phyloP scores from a whole-genome alignment of 2,329 filamentous ascomycete species.

The Epichloe sp. region DNA sequence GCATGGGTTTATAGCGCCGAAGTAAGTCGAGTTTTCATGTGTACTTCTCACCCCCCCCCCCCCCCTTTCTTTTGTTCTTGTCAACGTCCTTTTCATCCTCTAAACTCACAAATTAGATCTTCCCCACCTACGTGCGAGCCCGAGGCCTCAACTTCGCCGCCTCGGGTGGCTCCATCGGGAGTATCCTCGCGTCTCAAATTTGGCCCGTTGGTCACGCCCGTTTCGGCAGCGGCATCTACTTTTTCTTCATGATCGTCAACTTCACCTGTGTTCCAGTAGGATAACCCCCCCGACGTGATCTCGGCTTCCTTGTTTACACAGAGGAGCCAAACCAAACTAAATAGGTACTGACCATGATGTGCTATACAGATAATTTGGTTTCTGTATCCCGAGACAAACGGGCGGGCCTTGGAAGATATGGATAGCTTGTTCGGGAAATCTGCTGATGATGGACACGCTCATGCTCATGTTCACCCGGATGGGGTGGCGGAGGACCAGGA shows the following conservation, averaged over 20 bases:
- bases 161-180: conserved; percentile 40
- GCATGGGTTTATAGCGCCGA: conserved; percentile 49
- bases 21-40: conserved; percentile 16
- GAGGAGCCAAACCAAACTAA: background rate
- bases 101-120: conserved; percentile 25
- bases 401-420: conserved; percentile 29
- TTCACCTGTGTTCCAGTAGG: conserved; percentile 7
- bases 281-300: background rate
- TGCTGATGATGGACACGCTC: background rate
- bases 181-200: conserved; percentile 38
- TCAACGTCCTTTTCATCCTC: background rate
- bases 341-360: background rate
- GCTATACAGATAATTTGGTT: conserved; percentile 23
- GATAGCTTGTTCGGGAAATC: conserved; percentile 25
- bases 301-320: no score
- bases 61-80: background rate
- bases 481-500: background rate
- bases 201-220: conserved; percentile 41
- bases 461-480: background rate
- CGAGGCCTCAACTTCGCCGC: conserved; percentile 42
- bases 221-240: conserved; percentile 40
- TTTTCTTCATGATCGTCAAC: conserved; percentile 36
- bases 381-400: conserved; percentile 33
- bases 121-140: conserved; percentile 43
- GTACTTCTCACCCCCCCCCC: background rate